Base-by-base conservation (phyloP, 2,329 filamentous ascomycete genomes). In the Parastagonospora nodorum region DNA sequence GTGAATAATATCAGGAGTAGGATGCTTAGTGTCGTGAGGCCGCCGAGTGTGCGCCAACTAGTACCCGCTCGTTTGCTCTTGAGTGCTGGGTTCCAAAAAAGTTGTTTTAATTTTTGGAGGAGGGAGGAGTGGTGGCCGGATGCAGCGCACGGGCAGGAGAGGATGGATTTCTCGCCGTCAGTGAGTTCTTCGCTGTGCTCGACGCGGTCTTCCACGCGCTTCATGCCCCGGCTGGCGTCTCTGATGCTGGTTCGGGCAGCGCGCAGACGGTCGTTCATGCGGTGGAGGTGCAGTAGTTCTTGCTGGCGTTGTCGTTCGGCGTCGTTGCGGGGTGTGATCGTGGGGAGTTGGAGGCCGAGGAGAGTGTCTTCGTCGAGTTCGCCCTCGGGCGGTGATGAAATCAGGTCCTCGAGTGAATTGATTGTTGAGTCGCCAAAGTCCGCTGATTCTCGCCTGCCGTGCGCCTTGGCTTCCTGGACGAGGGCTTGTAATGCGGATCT, bases 341-440 rank as follows among this genome's bases (percentile, higher is more conserved):
- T 66, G 5, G 71, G 66, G 8, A 71, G 29, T 32, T 64, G 51
- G 8, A 73, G 48, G 10, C 63, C 65, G 45, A 66, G 60, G 6
- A 74, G 51, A 1, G 68, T 72, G 43, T 74, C 71, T 36, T 74
- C 71, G 12, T 74, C 71, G 5, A 50, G 8, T 5, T 67, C 61
- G 31, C 46, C 57, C 19, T 65, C 62, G 16, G 45, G 42, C 11
- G 45, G 61, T 47, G 62, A 69, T 14, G 68, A 57, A 10, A 78
- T 70, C 10, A 80, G 71, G 31, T 77, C 74, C 59, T 80, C 76
- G 7, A 80, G 66, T 3, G 77, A 79, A 39, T 77, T 73, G 37
- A 80, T 74, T 3, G 78, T 81, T 14, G 75, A 76, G 28, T 80
- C 78, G 31, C 77, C 78, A 33, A 74, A 72, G 29, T 67, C 60